Conservation (phyloP, 768 basidiomycete genomes). For the Tylopilus intermedius region DNA sequence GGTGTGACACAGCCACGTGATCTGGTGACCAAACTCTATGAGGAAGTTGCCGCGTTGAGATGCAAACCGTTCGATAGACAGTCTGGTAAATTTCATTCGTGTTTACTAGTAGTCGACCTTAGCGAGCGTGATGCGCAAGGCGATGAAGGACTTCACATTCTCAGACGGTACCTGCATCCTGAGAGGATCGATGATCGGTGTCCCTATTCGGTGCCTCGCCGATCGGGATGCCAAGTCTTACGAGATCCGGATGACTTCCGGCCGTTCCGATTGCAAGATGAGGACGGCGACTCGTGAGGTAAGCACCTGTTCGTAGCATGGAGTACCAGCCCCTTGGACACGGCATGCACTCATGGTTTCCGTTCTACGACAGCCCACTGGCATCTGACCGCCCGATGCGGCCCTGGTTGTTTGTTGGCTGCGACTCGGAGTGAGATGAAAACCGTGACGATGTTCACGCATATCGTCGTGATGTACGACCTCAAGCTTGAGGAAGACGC, state of each 20-base stretch:
- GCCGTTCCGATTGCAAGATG: too few relatives aligned
- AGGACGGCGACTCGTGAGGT: too few relatives aligned
- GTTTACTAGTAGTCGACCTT: too few relatives aligned
- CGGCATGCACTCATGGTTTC: neutral
- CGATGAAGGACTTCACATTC: neutral
- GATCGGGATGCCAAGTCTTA: too few relatives aligned
- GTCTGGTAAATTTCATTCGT: too few relatives aligned
- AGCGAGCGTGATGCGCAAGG: neutral
- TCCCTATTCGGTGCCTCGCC: neutral
- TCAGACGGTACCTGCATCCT: neutral
- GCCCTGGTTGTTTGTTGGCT: conserved; percentile 38
- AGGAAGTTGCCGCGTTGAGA: too few relatives aligned
- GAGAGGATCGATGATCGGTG: neutral
- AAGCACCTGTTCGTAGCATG: neutral
- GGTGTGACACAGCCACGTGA: too few relatives aligned
- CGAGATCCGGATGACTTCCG: too few relatives aligned
- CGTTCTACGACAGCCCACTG: neutral
- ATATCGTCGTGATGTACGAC: conserved; percentile 33
- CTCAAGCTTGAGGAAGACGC: conserved; percentile 9
- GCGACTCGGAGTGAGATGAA: conserved; percentile 36
- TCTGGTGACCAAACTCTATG: too few relatives aligned
- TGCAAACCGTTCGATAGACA: too few relatives aligned
- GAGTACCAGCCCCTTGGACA: neutral
- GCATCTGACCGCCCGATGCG: neutral
- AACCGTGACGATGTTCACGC: conserved; percentile 35